phyloP scores from a whole-genome alignment of 257 asterid genomes.

The Leptodermis oblonga region DNA sequence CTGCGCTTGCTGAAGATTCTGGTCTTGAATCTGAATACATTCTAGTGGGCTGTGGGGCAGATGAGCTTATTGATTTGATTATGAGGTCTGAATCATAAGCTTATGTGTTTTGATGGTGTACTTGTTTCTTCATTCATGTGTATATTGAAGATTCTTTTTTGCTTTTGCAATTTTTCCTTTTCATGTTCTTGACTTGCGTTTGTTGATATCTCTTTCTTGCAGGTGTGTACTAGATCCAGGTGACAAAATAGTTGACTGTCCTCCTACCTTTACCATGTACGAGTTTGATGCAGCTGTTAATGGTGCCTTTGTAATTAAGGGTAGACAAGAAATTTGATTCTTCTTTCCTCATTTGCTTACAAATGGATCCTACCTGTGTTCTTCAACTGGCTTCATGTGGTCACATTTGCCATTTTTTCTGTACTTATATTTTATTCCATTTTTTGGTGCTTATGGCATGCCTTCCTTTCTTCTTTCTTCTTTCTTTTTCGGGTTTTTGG shows the following conservation, averaged over 20 bases:
- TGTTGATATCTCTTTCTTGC: constrained; percentile 21
- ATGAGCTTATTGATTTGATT: constrained; percentile 91
- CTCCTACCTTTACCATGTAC: constrained; percentile 96
- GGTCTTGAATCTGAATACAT: constrained; percentile 89
- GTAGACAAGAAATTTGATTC: constrained; percentile 28
- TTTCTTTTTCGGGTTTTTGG: too few relatives aligned
- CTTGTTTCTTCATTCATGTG: constrained; percentile 6
- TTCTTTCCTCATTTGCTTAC: constrained; percentile 8
- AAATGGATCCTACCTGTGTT: neutral
- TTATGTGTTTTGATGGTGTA: constrained; percentile 2
- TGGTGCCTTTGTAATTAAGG: constrained; percentile 85
- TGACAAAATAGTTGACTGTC: constrained; percentile 93
- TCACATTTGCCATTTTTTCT: neutral
- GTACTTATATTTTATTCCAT: neutral
- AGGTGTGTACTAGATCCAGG: constrained; percentile 94
- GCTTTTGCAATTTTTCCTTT: constrained; percentile 2
- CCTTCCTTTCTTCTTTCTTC: too few relatives aligned
- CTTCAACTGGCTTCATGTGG: neutral
- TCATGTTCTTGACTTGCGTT: constrained; percentile 3
- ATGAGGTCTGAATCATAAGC: constrained; percentile 74
- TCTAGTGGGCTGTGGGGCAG: constrained; percentile 96
- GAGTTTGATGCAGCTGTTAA: constrained; percentile 99
- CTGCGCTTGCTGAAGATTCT: constrained; percentile 93
- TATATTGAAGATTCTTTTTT: too few relatives aligned
- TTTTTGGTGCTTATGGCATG: too few relatives aligned